A percentile compares a stretch with the other conserved stretches of the same genome.
Conservation (phyloP, 306 rosid species). For the Citrullus colocynthis region DNA sequence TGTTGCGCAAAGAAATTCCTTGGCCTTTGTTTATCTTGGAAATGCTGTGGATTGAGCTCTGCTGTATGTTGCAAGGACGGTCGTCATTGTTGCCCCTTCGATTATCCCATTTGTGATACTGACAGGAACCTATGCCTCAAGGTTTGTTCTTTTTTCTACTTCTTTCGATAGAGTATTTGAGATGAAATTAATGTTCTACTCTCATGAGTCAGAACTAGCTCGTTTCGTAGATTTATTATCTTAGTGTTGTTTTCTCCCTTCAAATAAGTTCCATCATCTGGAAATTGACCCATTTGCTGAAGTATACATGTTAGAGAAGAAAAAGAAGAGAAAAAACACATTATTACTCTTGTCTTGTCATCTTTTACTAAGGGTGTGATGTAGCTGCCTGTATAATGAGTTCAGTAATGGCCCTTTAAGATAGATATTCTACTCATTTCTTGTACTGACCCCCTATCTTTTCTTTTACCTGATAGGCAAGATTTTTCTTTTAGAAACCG, state of each 20-base stretch:
- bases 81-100: constrained; percentile 63
- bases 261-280: neutral
- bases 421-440: no score
- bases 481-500: no score
- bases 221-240: neutral
- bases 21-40: constrained; percentile 73
- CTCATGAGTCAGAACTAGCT: neutral
- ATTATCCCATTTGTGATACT: constrained; percentile 61
- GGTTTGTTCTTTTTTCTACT: constrained; percentile 29
- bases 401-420: neutral
- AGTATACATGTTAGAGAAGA: neutral
- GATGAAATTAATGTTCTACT: neutral
- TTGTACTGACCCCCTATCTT: no score
- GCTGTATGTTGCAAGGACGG: constrained; percentile 72
- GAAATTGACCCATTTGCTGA: neutral
- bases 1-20: constrained; percentile 49
- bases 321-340: neutral
- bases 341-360: neutral
- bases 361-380: neutral
- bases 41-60: constrained; percentile 43
- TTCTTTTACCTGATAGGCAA: no score
- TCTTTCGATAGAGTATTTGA: neutral
- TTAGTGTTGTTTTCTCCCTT: neutral
- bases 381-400: neutral
- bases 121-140: constrained; percentile 41